Base-by-base conservation (phyloP, 371 early-diverging fungal species). In the Actinomucor elegans region DNA sequence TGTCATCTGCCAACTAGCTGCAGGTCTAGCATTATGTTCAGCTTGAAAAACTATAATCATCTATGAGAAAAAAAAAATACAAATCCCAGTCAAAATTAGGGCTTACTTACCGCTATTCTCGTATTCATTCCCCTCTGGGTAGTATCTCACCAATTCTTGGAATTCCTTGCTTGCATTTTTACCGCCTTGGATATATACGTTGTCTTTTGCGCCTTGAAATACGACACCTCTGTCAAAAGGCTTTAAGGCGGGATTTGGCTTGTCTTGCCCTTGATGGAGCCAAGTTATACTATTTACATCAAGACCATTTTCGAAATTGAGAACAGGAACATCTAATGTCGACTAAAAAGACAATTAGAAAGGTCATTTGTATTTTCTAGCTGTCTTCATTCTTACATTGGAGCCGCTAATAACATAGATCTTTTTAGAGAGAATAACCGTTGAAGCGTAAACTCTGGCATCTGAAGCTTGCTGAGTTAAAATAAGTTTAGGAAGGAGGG, bases 201-300 rank as follows among this genome's bases (percentile, higher is more conserved):
- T 17, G 8, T 58, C 50, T 17, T 42, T 34, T 1, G 36, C 20
- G 10, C 50, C 65, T n/a, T 49, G 34, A 37, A 59, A 73, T 1
- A 67, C 71, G 10, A 71, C 73, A 50, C 77, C 77, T 42, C 57
- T 27, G 3, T 42, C 17, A 50, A 57, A 77, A 5, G 73, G 58
- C 14, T 46, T 46, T 8, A 69, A 26, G 7, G 23, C 23, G 10
- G 34, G 27, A 8, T 7, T 14, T 3, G 20, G 37, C 26, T 31
- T 9, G 14, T 31, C 21, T 3, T 18, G 24, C n/a, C n/a, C n/a
- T 18, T 32, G 23, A 7, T 23, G 26, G 9, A 50, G 21, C 77
- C 77, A 77, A 2, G 12, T 11, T 4, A 64, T 59, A n/a, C 51
- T 45, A 3, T 41, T 27, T 5, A 45, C 37, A 15, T 69, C 51